Base-by-base conservation (phyloP, 164 flowering plant species). In the Berberis vulgaris region DNA sequence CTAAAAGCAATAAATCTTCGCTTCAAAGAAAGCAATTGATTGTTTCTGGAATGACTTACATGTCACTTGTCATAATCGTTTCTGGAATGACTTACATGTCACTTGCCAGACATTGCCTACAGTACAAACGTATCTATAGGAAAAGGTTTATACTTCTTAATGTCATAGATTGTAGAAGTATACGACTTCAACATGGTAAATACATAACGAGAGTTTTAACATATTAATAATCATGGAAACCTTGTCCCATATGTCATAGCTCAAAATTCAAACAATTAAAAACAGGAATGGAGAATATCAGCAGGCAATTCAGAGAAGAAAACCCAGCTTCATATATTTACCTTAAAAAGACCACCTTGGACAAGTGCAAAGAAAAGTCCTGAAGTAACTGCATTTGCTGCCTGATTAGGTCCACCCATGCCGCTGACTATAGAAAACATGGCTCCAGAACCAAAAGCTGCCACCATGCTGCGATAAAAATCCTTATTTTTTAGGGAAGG, bases 401-500 rank as follows among this genome's bases (percentile, higher is more conserved):
- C 86, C 66, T 62, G 86, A 74, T 91, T 88, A 46, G 95, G 91
- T 13, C 95, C 93, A 44, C 96, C 98, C 86, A 86, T 70, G 59
- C 96, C 96, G 75, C 98, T 93, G 57, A 91, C 96, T 73, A 94
- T 61, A 12, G 99, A 81, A 82, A 84, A 94, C 79, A 81, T 70
- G 53, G 88, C 91, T 68, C 99, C 99, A 65, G 99, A 90, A 43
- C 99, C 99, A 85, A 94, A 94, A 67, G 96, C 99, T 9, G 97
- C 97, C 54, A 80, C 87, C 95, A 94, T 82, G 75, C 99, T 94
- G 90, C 82, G 82, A 74, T 54, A 43, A 70, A 10, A 57, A 54
- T 47, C 62, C 39, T 56, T 57, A 26, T 26, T 26, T 26, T 26
- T 26, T 26, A 26, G 26, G 26, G 26, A 26, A 26, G 26, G 26